Conservation (phyloP, 2,329 filamentous ascomycete species). For the Cordyceps militaris region DNA sequence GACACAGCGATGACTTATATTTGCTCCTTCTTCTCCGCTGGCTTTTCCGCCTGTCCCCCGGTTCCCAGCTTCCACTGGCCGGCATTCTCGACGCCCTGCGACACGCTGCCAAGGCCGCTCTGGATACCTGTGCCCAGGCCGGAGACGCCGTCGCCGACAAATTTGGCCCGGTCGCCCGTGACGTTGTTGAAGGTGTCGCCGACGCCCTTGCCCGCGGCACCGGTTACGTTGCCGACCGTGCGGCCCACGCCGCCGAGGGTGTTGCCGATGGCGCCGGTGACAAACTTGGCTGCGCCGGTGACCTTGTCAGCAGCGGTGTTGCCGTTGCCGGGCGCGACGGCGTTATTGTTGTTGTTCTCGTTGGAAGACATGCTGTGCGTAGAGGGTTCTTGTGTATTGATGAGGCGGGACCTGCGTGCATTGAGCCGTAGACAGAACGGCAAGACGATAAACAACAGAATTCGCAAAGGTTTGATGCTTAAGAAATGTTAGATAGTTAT, state of each 20-base stretch:
- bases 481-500: no score
- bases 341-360: constrained; percentile 13
- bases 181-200: constrained; percentile 48
- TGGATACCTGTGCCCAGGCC: constrained; percentile 48
- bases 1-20: neutral
- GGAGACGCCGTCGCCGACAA: constrained; percentile 48
- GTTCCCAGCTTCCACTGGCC: constrained; percentile 44
- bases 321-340: constrained; percentile 19
- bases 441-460: neutral
- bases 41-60: constrained; percentile 10
- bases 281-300: constrained; percentile 30
- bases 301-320: constrained; percentile 23
- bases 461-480: no score
- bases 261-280: constrained; percentile 35
- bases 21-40: constrained; percentile 15
- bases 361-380: constrained; percentile 10
- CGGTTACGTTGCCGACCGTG: constrained; percentile 35
- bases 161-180: constrained; percentile 46
- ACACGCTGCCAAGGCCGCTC: constrained; percentile 40
- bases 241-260: constrained; percentile 33
- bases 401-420: neutral
- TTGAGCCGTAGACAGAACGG: neutral
- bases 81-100: constrained; percentile 50
- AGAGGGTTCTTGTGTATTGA: neutral
- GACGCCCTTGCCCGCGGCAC: constrained; percentile 49